Conservation (phyloP, 2,329 filamentous ascomycete species). For the Tolypocladium pustulatum region DNA sequence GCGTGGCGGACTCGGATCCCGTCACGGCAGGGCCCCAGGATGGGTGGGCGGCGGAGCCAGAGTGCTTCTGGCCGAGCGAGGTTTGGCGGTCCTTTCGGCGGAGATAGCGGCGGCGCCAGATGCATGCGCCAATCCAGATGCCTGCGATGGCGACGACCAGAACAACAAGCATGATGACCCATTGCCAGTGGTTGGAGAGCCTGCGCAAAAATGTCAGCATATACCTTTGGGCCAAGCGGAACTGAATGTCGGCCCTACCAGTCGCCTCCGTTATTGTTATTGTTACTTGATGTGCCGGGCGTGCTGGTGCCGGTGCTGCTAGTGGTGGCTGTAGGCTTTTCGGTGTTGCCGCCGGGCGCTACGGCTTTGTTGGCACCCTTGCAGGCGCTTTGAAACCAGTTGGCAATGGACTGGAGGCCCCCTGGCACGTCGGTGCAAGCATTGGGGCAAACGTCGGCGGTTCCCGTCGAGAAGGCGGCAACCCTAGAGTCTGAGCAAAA, state of each 20-base stretch:
- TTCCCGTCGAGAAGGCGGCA: slow-evolving; percentile 42
- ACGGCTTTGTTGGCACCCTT: slow-evolving; percentile 22
- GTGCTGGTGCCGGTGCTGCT: neutral
- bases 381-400: slow-evolving; percentile 64
- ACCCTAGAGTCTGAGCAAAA: slow-evolving; percentile 61
- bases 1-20: slow-evolving; percentile 13
- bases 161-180: slow-evolving; percentile 73
- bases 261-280: slow-evolving; percentile 23
- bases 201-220: slow-evolving; percentile 25
- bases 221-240: neutral
- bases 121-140: slow-evolving; percentile 57
- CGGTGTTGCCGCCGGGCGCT: slow-evolving; percentile 5
- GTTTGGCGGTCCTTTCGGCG: slow-evolving; percentile 52
- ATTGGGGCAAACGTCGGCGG: slow-evolving; percentile 50
- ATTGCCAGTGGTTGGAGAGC: slow-evolving; percentile 62
- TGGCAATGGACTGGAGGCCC: slow-evolving; percentile 45
- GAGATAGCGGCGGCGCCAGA: slow-evolving; percentile 65
- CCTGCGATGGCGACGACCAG: slow-evolving; percentile 57
- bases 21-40: slow-evolving; percentile 23
- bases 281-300: neutral
- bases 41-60: slow-evolving; percentile 23
- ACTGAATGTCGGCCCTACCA: slow-evolving; percentile 29
- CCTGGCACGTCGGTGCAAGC: slow-evolving; percentile 40
- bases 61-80: slow-evolving; percentile 24
- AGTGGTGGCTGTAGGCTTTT: slow-evolving; percentile 3